These are phyloP conservation scores for Candida insectorum DNA, from an alignment of 805 yeast species.

Conservation along the genomic window DNA sequence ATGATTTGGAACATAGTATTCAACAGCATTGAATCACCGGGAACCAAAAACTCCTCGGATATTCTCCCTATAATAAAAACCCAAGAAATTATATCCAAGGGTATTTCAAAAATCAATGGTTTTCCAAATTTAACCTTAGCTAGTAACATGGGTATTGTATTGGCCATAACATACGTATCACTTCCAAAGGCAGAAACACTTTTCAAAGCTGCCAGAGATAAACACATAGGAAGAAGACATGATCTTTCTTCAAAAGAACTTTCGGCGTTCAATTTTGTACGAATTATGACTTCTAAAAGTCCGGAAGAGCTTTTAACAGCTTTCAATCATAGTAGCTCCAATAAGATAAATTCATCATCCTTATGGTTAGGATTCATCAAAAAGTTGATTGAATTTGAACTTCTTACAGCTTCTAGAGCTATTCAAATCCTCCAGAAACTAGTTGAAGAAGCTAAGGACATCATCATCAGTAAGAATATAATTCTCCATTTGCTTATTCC, in stretches of 20 bases:
- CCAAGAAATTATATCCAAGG: constrained; percentile 25
- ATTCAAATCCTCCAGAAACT: constrained; percentile 24
- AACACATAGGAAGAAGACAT: constrained; percentile 15
- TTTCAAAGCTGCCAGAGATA: constrained; percentile 10
- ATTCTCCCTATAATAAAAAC: constrained; percentile 17
- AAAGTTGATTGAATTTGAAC: constrained; percentile 28
- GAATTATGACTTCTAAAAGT: constrained; percentile 23
- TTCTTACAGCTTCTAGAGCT: constrained; percentile 27
- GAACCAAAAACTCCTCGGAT: constrained; percentile 2
- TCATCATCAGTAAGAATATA: constrained; percentile 32
- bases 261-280: constrained; percentile 20
- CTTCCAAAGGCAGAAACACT: constrained; percentile 23
- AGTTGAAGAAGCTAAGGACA: constrained; percentile 14
- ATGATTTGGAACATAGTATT: constrained; percentile 28
- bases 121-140: too few species aligned
- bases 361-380: constrained; percentile 35
- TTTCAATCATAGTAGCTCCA: constrained; percentile 28
- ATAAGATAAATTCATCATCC: constrained; percentile 21
- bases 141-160: constrained; percentile 36
- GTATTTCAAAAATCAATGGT: too few species aligned
- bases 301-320: constrained; percentile 33
- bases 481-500: constrained; percentile 28
- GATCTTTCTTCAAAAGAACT: constrained; percentile 20
- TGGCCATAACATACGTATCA: constrained; percentile 24
- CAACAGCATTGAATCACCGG: constrained; percentile 9